These are phyloP conservation scores for Mortierella sp. DNA, from an alignment of 371 early-diverging fungal species.

Conservation along the genomic window DNA sequence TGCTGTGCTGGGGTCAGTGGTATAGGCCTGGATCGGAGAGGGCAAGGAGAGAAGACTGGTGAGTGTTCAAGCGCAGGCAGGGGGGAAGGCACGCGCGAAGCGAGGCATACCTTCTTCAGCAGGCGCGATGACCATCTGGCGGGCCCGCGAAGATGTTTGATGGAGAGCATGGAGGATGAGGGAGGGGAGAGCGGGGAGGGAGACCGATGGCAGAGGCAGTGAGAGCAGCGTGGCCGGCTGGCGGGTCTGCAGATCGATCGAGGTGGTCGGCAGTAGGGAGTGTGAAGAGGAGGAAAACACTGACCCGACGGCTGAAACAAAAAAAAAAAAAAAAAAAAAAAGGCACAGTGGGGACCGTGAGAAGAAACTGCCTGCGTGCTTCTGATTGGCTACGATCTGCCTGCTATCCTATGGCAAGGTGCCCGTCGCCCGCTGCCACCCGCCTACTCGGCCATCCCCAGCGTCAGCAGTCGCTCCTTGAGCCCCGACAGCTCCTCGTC, in stretches of 20 bases:
- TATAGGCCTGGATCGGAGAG: conserved; percentile 28
- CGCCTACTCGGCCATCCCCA: conserved; percentile 8
- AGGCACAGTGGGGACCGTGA: conserved; percentile 17
- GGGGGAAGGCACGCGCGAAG: no score
- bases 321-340: no score
- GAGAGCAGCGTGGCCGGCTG: no score
- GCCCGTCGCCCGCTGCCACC: neutral
- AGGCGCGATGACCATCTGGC: conserved; percentile 36
- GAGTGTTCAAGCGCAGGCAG: neutral
- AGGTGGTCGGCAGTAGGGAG: neutral
- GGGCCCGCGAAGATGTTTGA: conserved; percentile 34
- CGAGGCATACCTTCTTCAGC: conserved; percentile 34
- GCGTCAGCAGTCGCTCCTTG: conserved; percentile 24
- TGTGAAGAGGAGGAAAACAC: neutral
- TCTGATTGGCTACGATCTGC: conserved; percentile 23
- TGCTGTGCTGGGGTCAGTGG: conserved; percentile 48
- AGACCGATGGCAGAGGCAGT: neutral
- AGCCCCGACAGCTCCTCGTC: conserved; percentile 51
- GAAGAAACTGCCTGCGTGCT: conserved; percentile 12
- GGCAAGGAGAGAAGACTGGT: neutral
- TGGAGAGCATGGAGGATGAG: conserved; percentile 28
- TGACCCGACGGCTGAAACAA: neutral
- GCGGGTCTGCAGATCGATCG: no score
- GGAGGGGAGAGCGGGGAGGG: conserved; percentile 2
- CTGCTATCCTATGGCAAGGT: neutral